Base-by-base conservation (phyloP, 129 eudicot species). In the Helichrysum umbraculigerum region DNA sequence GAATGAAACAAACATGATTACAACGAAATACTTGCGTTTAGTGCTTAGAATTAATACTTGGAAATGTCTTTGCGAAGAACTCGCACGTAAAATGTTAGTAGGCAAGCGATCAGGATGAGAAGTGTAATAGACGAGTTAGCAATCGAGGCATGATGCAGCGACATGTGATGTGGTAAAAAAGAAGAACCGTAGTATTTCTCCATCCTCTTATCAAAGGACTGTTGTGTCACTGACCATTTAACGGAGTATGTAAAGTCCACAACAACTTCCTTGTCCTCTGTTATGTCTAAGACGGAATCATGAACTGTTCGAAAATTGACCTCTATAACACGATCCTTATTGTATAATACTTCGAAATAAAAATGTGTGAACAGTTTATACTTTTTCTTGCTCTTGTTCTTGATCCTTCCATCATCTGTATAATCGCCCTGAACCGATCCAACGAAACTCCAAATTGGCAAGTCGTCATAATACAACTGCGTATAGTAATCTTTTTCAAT, bases 361-460 rank as follows among this genome's bases (percentile, higher is more conserved):
- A 73, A 77, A 71, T 83, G 89, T 16, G 83, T 87, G 71, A 0
- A 52, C 15, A 85, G 73, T 63, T 54, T 39, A 44, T 70, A 87
- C 20, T 64, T 30, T 0, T 6, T 32, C 39, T 16, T 32, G 42
- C 32, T 72, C 59, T 64, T 63, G 52, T 59, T 71, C 30, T 87
- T 71, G 39, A 34, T 66, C 3, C 78, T 76, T 62, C 50, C 81
- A 17, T 57, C 16, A 72, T 68, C 57, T 75, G 65, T 41, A 25
- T 76, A 78, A 56, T 79, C 80, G n/a, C 50, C 50, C 25, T 72
- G 64, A 28, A 68, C 12, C 50, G 5, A 57, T 39, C 96, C 96
- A 54, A 90, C 58, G 37, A 87, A 87, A 70, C 81, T 89, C 93
- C 96, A 90, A 28, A 87, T 68, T 50, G 96, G 96, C 79, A 90